phyloP scores from a whole-genome alignment of 202 grass and related monocot genomes.

The Carex arenaria region DNA sequence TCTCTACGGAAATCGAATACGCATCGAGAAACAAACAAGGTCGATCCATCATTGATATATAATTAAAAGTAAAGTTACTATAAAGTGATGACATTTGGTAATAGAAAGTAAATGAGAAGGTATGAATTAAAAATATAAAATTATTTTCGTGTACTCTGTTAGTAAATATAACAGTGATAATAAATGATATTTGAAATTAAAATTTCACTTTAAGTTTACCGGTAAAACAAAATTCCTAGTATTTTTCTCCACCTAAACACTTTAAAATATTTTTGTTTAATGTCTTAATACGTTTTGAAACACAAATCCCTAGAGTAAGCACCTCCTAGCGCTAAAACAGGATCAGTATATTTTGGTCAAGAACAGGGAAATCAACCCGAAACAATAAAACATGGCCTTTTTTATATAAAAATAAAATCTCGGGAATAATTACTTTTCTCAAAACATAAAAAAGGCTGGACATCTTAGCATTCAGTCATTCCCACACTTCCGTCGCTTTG shows the following conservation, averaged over 20 bases:
- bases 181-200: too few relatives aligned
- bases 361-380: neutral
- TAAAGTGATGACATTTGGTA: too few relatives aligned
- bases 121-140: neutral
- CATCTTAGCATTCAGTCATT: neutral
- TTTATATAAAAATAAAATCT: neutral
- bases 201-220: too few relatives aligned
- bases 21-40: too few relatives aligned
- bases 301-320: too few relatives aligned
- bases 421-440: neutral
- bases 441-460: neutral
- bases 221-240: neutral
- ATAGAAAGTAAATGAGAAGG: neutral
- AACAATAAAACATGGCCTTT: neutral
- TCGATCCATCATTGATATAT: too few relatives aligned
- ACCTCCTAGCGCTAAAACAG: too few relatives aligned
- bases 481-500: neutral
- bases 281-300: too few relatives aligned
- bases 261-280: too few relatives aligned
- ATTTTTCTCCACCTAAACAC: too few relatives aligned
- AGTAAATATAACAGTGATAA: neutral
- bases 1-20: too few relatives aligned
- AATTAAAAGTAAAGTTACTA: too few relatives aligned
- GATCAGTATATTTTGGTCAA: neutral
- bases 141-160: neutral